Percentiles rank a stretch among this genome's conserved stretches.
phyloP scores from a whole-genome alignment of 2,329 filamentous ascomycete genomes.

The Atkinsonella texensis region DNA sequence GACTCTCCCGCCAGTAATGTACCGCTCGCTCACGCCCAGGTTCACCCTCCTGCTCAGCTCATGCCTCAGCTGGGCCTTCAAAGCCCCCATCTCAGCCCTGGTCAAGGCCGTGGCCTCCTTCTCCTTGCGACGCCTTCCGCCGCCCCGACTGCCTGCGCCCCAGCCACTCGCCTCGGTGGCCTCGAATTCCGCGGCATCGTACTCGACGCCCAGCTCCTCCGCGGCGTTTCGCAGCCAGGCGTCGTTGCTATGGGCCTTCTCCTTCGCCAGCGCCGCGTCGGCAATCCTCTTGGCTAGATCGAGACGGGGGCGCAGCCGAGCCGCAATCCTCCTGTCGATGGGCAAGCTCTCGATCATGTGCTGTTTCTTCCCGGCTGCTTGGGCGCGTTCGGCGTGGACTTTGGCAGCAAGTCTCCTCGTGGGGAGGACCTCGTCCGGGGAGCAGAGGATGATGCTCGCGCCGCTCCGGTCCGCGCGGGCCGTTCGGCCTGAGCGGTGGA shows the following conservation, averaged over 20 bases:
- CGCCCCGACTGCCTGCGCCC: slow-evolving; percentile 54
- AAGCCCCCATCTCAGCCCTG: slow-evolving; percentile 59
- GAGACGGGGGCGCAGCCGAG: slow-evolving; percentile 64
- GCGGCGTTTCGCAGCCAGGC: slow-evolving; percentile 75
- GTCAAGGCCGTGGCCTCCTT: slow-evolving; percentile 53
- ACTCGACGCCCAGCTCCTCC: slow-evolving; percentile 87
- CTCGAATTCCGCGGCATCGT: slow-evolving; percentile 79
- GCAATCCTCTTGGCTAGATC: slow-evolving; percentile 77
- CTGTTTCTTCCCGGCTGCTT: slow-evolving; percentile 29
- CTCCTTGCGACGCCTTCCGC: slow-evolving; percentile 62
- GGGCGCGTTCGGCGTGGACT: slow-evolving; percentile 55
- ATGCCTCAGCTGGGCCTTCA: slow-evolving; percentile 61
- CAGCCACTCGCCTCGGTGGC: slow-evolving; percentile 57
- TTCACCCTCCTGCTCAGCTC: slow-evolving; percentile 67
- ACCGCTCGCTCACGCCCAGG: slow-evolving; percentile 75
- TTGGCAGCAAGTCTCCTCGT: slow-evolving; percentile 77
- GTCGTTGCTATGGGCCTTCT: slow-evolving; percentile 73
- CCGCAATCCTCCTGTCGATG: slow-evolving; percentile 67
- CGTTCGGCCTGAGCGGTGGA: slow-evolving; percentile 89
- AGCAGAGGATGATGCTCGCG: slow-evolving; percentile 76
- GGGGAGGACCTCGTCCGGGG: slow-evolving; percentile 79
- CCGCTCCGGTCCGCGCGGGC: slow-evolving; percentile 71
- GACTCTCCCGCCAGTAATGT: slow-evolving; percentile 73
- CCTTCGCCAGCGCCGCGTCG: slow-evolving; percentile 72
- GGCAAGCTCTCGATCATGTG: slow-evolving; percentile 72